These are phyloP conservation scores for Thamnidium elegans DNA, from an alignment of 192 early-diverging fungal species.

Conservation along the genomic window DNA sequence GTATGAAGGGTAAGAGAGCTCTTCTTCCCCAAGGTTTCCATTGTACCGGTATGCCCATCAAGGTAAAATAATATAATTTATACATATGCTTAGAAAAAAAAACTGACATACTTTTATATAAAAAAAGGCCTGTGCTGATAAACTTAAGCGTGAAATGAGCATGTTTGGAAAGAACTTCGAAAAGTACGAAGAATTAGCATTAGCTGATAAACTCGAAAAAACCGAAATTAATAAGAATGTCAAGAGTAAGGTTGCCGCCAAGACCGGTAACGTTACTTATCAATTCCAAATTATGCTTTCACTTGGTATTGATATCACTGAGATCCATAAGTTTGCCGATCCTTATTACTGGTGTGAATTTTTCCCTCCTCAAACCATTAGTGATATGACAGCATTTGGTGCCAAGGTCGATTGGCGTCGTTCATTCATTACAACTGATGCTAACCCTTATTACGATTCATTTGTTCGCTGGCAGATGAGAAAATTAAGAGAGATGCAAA, in stretches of 20 bases:
- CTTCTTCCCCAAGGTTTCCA: slow-evolving; percentile 98
- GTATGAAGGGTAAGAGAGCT: slow-evolving; percentile 87
- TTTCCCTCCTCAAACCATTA: slow-evolving; percentile 88
- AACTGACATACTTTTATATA: too few species aligned
- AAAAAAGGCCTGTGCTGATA: slow-evolving; percentile 79
- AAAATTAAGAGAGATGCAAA: slow-evolving; percentile 69
- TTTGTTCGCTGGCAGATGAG: slow-evolving; percentile 99
- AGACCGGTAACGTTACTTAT: slow-evolving; percentile 78
- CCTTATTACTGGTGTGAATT: slow-evolving; percentile 88
- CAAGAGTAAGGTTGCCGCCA: slow-evolving; percentile 88
- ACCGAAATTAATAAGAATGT: slow-evolving; percentile 61
- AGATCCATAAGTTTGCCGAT: slow-evolving; percentile 93
- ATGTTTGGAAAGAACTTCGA: slow-evolving; percentile 80
- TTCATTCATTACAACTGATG: slow-evolving; percentile 96
- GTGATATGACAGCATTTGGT: slow-evolving; percentile 73
- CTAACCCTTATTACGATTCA: slow-evolving; percentile 97
- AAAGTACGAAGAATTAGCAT: slow-evolving; percentile 21
- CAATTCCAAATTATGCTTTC: slow-evolving; percentile 97
- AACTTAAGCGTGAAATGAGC: slow-evolving; percentile 77
- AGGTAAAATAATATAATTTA: slow-evolving; percentile 57
- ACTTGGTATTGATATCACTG: slow-evolving; percentile 79
- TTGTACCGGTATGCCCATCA: slow-evolving; percentile 99
- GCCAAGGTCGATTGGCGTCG: slow-evolving; percentile 94
- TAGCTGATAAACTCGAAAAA: slow-evolving; percentile 32
- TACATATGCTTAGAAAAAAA: neutral